Evolutionary conservation across 176 grass and related monocot genomes (phyloP).

Genomic region (Phoenix dactylifera): DNA sequence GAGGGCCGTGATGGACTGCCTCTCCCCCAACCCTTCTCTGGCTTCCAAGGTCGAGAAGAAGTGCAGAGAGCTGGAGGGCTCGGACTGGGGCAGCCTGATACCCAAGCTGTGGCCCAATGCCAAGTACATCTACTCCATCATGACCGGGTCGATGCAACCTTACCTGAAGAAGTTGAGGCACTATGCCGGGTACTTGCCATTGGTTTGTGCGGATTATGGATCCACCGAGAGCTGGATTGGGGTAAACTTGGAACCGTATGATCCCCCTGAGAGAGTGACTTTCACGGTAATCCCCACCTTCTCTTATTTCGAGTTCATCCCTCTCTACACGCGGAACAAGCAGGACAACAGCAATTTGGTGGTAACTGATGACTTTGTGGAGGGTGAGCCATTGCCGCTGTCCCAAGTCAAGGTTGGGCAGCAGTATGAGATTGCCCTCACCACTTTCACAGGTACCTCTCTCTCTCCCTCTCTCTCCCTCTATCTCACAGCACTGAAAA

Average conservation of each 20-base stretch:
- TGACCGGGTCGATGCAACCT: slow-evolving; percentile 24
- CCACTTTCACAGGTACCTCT: slow-evolving; percentile 16
- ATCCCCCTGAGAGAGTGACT: slow-evolving; percentile 1
- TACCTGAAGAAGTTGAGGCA: slow-evolving; percentile 23
- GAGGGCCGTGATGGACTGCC: not conserved
- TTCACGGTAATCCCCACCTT: slow-evolving; percentile 17
- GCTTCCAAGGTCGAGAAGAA: not conserved
- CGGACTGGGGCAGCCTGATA: slow-evolving; percentile 9
- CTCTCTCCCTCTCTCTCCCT: not conserved
- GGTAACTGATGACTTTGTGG: slow-evolving; percentile 3
- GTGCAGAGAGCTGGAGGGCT: slow-evolving; percentile 5
- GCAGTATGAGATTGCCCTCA: slow-evolving; percentile 23
- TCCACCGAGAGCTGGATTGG: slow-evolving; percentile 26
- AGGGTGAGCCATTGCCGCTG: slow-evolving; percentile 10
- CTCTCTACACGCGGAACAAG: slow-evolving; percentile 4
- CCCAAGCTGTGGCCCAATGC: slow-evolving; percentile 19
- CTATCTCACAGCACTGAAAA: no score
- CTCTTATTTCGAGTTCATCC: slow-evolving; percentile 29
- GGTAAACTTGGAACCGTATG: slow-evolving; percentile 9
- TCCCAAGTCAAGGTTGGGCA: slow-evolving; percentile 5
- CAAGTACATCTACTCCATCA: slow-evolving; percentile 25
- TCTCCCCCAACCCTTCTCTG: not conserved
- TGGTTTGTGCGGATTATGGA: slow-evolving; percentile 18
- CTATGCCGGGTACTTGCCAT: slow-evolving; percentile 4
- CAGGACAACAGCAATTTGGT: not conserved